Evolutionary conservation across 2,329 filamentous ascomycete species (phyloP).

Genomic region (Exophiala phaeomuriformis): DNA sequence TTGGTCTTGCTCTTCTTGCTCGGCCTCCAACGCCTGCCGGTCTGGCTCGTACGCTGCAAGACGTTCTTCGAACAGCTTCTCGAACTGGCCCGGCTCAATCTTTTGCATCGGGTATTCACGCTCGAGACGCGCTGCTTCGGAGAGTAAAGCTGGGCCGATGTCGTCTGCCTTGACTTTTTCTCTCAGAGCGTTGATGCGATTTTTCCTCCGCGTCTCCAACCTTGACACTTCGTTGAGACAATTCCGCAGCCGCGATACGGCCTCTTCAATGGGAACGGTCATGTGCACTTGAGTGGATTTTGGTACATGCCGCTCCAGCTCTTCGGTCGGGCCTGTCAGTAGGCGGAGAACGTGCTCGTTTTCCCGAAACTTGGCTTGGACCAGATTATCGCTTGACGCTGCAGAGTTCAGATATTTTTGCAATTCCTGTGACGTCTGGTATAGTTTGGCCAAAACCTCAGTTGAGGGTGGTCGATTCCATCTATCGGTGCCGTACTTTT

Average conservation of each 20-base stretch:
- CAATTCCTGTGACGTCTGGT: constrained; percentile 68
- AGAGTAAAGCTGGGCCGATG: constrained; percentile 72
- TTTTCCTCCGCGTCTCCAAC: constrained; percentile 70
- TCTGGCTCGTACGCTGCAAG: constrained; percentile 77
- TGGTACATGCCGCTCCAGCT: constrained; percentile 81
- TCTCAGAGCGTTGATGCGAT: constrained; percentile 69
- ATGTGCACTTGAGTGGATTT: constrained; percentile 73
- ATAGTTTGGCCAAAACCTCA: constrained; percentile 64
- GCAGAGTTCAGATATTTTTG: constrained; percentile 76
- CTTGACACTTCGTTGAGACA: constrained; percentile 78
- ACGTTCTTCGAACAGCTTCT: constrained; percentile 77
- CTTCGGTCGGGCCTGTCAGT: constrained; percentile 70
- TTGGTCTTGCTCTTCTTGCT: constrained; percentile 68
- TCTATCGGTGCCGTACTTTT: constrained; percentile 76
- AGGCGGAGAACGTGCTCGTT: constrained; percentile 69
- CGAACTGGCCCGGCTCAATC: constrained; percentile 83
- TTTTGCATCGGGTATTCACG: constrained; percentile 76
- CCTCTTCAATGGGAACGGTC: constrained; percentile 70
- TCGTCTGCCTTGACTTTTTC: constrained; percentile 81
- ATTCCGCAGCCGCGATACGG: constrained; percentile 67
- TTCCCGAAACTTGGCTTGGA: constrained; percentile 69
- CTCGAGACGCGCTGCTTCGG: constrained; percentile 77
- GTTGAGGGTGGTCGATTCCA: constrained; percentile 68
- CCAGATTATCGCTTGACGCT: constrained; percentile 58
- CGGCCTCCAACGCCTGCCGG: constrained; percentile 60